These are phyloP conservation scores for Nicotiana knightiana DNA, from an alignment of 257 asterid species.

Conservation along the genomic window DNA sequence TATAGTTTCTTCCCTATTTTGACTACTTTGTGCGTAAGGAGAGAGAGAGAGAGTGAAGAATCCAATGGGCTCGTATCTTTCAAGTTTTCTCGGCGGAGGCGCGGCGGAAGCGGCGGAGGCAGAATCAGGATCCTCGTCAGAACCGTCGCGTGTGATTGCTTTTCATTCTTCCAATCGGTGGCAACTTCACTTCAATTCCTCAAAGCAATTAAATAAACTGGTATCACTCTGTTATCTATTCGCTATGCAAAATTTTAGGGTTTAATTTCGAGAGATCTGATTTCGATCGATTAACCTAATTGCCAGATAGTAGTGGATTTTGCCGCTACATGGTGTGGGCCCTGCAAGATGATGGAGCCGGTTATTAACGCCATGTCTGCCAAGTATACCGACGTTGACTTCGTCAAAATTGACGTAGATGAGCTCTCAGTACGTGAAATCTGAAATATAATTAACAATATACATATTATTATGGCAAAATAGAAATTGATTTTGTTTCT, in stretches of 20 bases:
- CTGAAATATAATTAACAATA: too few relatives aligned
- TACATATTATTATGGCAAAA: too few relatives aligned
- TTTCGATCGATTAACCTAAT: constrained; percentile 18
- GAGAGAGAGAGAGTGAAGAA: background rate
- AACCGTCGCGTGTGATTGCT: constrained; percentile 56
- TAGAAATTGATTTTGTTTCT: background rate
- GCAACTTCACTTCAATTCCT: constrained; percentile 61
- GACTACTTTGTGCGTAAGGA: background rate
- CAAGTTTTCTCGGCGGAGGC: constrained; percentile 26
- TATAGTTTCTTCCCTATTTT: background rate
- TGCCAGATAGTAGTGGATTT: constrained; percentile 80
- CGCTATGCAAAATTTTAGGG: background rate
- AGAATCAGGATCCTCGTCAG: constrained; percentile 30
- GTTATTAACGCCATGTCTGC: constrained; percentile 43
- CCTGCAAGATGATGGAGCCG: constrained; percentile 84
- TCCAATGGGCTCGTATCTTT: constrained; percentile 39
- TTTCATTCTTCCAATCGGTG: constrained; percentile 69
- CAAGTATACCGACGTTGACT: constrained; percentile 63
- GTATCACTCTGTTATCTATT: constrained; percentile 17
- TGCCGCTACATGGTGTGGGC: constrained; percentile 90
- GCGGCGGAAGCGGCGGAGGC: constrained; percentile 25
- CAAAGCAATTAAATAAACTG: constrained; percentile 73
- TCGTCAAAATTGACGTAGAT: constrained; percentile 80
- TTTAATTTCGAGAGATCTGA: background rate
- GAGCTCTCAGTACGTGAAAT: constrained; percentile 51